Conservation (phyloP, 495 filamentous ascomycete species). For the Alectoria sarmentosa region DNA sequence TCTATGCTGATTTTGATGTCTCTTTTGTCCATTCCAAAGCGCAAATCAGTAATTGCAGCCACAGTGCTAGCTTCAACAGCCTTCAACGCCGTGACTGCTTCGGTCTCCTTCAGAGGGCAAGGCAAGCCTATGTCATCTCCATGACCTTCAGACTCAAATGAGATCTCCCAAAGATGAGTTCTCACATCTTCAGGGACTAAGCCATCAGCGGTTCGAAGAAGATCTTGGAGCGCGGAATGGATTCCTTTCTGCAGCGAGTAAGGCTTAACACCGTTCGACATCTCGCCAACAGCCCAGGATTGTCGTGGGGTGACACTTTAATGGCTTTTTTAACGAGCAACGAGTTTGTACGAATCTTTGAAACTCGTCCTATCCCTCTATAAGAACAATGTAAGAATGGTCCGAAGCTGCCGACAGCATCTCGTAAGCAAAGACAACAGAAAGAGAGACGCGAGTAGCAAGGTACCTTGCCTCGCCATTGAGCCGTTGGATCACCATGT, state of each 20-base stretch:
- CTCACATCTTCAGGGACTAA: neutral
- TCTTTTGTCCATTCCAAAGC: constrained; percentile 35
- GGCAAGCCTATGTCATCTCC: constrained; percentile 36
- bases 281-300: neutral
- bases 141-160: neutral
- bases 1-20: constrained; percentile 56
- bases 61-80: constrained; percentile 65
- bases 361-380: too few species aligned
- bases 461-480: too few species aligned
- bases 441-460: too few species aligned
- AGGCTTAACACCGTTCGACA: neutral
- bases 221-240: neutral
- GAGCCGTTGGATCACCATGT: neutral
- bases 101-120: constrained; percentile 64
- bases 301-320: too few species aligned
- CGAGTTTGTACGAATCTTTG: too few species aligned
- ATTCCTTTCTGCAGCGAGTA: neutral
- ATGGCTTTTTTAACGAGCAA: too few species aligned
- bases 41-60: constrained; percentile 52
- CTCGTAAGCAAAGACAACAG: too few species aligned
- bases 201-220: neutral
- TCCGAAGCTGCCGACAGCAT: too few species aligned
- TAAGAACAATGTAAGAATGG: too few species aligned
- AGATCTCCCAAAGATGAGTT: neutral
- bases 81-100: too few species aligned